Conservation (phyloP, 352 stramenopile species). For the Globisporangium uncinulatum region DNA sequence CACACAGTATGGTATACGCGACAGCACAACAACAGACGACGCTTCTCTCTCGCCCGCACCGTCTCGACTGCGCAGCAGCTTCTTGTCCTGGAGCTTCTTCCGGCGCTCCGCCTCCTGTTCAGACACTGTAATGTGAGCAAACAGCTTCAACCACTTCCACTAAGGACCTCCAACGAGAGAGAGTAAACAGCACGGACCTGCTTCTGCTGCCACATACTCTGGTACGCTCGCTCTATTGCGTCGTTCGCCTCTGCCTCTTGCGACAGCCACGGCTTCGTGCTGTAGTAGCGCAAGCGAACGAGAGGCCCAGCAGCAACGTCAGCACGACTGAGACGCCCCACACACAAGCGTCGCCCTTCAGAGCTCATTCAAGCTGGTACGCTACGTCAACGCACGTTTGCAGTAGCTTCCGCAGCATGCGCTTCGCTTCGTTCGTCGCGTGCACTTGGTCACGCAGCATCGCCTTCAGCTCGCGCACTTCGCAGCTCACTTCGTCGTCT, state of each 20-base stretch:
- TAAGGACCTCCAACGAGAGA: not conserved
- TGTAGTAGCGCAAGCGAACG: conserved; percentile 9
- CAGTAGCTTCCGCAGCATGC: conserved; percentile 42
- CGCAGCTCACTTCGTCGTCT: conserved; percentile 60
- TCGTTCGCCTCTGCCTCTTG: conserved; percentile 39
- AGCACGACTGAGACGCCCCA: not conserved
- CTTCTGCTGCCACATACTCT: conserved; percentile 56
- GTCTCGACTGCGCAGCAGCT: conserved; percentile 47
- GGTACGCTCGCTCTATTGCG: conserved; percentile 45
- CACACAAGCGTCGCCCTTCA: not conserved
- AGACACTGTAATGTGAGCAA: not conserved
- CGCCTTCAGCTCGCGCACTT: conserved; percentile 51
- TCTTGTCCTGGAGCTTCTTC: conserved; percentile 71
- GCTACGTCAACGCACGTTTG: conserved; percentile 28
- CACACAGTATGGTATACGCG: not conserved
- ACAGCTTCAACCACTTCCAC: not conserved
- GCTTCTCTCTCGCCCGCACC: conserved; percentile 15
- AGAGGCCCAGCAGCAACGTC: not conserved
- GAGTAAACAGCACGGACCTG: conserved; percentile 28
- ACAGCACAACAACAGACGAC: not conserved
- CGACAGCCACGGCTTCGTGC: conserved; percentile 60
- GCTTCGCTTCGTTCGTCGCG: conserved; percentile 58
- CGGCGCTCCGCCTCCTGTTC: conserved; percentile 59
- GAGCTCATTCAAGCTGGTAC: not conserved
- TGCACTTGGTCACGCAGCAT: conserved; percentile 33